Evolutionary conservation across 2,329 filamentous ascomycete species (phyloP), one percentile per base, ranked within the genome.

Genomic region (Exophiala aquamarina): DNA sequence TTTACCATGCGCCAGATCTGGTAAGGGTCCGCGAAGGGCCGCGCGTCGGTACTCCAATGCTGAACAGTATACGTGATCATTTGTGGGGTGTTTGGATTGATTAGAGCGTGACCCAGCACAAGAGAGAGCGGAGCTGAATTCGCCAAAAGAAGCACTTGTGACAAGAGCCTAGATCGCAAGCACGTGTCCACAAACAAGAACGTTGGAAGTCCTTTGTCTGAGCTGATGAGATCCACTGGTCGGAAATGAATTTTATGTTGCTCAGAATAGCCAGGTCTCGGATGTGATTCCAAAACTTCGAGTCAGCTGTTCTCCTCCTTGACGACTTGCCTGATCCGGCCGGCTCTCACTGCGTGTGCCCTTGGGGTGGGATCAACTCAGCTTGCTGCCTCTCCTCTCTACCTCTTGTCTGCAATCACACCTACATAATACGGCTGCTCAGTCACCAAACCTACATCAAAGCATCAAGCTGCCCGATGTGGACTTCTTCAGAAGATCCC

Each of bases 51-150:
- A 67, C 81, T 82, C 81, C 77, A 58, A 68, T 64, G 69, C 71
- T 75, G 72, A 70, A 65, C 61, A 60, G 61, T 65, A 78, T 77
- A 79, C 79, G 82, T 81, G 82, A 78, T 83, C 76, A 75, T 46
- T 46, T 50, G 76, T 70, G 72, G 76, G 78, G 77, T 78, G 76
- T 76, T 76, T 69, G 66, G 65, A 63, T 60, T 69, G 68, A 72
- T 69, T 64, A 58, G 61, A 59, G 57, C 61, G 63, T 61, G 58
- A 57, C 55, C 52, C 51, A 50, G 41, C 49, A 48, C 55, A 50
- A 56, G 66, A 73, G 72, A 79, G 72, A 79, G 70, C 64, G 63
- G 62, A 65, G 72, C 72, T 67, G 74, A 70, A 68, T 44, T 36
- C 19, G 19, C 21, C 17, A 28, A n/a, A 38, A 44, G 29, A 31